Base-by-base conservation (phyloP, 2,329 filamentous ascomycete species). In the Cercospora sesami region DNA sequence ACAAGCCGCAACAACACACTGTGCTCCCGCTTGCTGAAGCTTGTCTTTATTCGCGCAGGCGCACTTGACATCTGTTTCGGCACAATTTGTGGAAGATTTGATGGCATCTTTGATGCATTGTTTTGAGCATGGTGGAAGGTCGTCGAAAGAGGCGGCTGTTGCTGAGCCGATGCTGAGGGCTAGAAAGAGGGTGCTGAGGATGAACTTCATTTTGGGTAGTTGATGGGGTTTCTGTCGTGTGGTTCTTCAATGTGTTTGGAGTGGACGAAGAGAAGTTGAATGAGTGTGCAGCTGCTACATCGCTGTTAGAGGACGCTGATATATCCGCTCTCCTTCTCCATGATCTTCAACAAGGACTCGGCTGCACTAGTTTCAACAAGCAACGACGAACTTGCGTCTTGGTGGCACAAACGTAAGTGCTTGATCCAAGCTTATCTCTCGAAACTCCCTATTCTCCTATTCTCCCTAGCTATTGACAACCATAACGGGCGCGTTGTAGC, bases 311-410 rank as follows among this genome's bases (percentile, higher is more conserved):
- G 31, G 31, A 14, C 12, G 31, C 31, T 33, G 10, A 28, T 53
- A 53, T 28, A 53, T 28, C 23, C 9, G 14, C 10, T 55, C 48
- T 55, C 48, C 48, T 55, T 55, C 48, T 55, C 48, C 14, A 55
- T 55, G 48, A 59, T 59, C 55, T 33, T 8, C 55, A 31, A 36
- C 55, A 14, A 28, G 55, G 31, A 36, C 12, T 21, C 48, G 4
- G 28, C 18, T 7, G n/a, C 28, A 59, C 55, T 36, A 59, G 55
- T 59, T n/a, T 59, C 55, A 59, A 36, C 16, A 59, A 59, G 55
- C 55, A 31, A 59, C 55, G 55, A 31, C 28, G 28, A 31, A 59
- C n/a, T 59, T 21, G n/a, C 55, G 30, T 6, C 33, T 55, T 30
- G 18, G 28, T 21, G 16, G 55, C 55, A 14, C 16, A 14, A 7